A percentile compares a stretch with the other conserved stretches of the same genome.
Evolutionary conservation across 2,329 filamentous ascomycete genomes (phyloP).

Genomic region (Allantophomopsis cytisporea): DNA sequence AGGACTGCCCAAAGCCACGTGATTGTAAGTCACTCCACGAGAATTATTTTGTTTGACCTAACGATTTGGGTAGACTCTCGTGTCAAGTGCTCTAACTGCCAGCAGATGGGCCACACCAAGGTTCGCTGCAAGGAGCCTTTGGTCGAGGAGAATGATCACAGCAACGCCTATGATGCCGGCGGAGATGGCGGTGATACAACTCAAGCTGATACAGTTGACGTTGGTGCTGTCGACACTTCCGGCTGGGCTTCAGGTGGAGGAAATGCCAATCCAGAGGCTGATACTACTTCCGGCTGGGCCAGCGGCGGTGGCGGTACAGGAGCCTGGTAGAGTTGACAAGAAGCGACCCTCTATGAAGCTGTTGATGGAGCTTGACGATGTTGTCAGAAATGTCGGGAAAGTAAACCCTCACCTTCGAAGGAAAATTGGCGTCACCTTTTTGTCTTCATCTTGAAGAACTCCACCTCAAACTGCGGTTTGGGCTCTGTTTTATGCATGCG

Average conservation of each 20-base stretch:
- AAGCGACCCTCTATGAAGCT: background rate
- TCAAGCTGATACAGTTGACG: constrained; percentile 1
- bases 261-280: constrained; percentile 1
- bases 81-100: constrained; percentile 44
- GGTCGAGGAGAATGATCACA: constrained; percentile 7
- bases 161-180: background rate
- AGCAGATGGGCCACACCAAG: constrained; percentile 25
- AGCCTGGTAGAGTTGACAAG: background rate
- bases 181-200: background rate
- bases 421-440: too few species aligned
- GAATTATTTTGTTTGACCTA: background rate
- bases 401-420: too few species aligned
- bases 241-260: background rate
- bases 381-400: too few species aligned
- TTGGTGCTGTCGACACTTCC: constrained; percentile 3
- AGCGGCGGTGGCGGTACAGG: background rate
- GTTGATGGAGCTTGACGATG: too few species aligned
- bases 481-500: background rate
- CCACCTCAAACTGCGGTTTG: background rate
- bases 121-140: constrained; percentile 23
- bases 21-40: constrained; percentile 28
- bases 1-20: constrained; percentile 41
- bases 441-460: background rate
- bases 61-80: constrained; percentile 26
- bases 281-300: background rate